Percentiles rank a stretch among this genome's conserved stretches.
Evolutionary conservation across 306 rosid genomes (phyloP).

Genomic region (Glycine soja): DNA sequence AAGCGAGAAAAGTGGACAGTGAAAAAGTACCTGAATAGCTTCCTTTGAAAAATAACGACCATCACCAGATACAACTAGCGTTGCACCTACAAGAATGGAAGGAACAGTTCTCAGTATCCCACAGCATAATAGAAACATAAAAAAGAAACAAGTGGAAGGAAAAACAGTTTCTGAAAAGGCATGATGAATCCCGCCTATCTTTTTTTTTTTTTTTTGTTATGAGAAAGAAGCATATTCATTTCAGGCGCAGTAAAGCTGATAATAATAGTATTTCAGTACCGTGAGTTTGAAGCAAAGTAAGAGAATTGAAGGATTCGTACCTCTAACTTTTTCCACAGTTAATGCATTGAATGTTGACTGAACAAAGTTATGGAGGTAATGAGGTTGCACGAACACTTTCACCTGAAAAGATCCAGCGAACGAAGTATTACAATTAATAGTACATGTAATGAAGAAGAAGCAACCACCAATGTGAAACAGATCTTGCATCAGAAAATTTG

Average conservation of each 20-base stretch:
- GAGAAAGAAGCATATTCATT: not conserved
- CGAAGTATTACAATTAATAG: slow-evolving; percentile 38
- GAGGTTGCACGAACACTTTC: slow-evolving; percentile 85
- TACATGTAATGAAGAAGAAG: slow-evolving; percentile 14
- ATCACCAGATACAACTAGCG: slow-evolving; percentile 97
- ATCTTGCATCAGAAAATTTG: slow-evolving; percentile 31
- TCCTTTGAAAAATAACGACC: slow-evolving; percentile 96
- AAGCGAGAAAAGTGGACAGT: slow-evolving; percentile 4
- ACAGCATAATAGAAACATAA: slow-evolving; percentile 10
- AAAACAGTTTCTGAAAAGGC: slow-evolving; percentile 12
- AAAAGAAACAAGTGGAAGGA: not conserved
- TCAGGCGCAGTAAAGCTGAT: not conserved
- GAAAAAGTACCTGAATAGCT: slow-evolving; percentile 79
- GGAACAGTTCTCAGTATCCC: slow-evolving; percentile 24
- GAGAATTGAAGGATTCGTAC: slow-evolving; percentile 47
- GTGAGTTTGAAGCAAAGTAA: slow-evolving; percentile 36
- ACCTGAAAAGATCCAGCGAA: slow-evolving; percentile 70
- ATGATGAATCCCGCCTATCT: not conserved
- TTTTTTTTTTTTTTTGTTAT: not conserved
- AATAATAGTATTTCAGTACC: not conserved
- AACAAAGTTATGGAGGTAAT: slow-evolving; percentile 92
- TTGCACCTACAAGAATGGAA: slow-evolving; percentile 69
- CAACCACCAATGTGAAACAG: slow-evolving; percentile 5
- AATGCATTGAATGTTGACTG: slow-evolving; percentile 88
- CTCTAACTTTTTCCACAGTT: slow-evolving; percentile 83